Evolutionary conservation across 2,329 filamentous ascomycete species (phyloP).

Genomic region (Chaetomium olivaceum): DNA sequence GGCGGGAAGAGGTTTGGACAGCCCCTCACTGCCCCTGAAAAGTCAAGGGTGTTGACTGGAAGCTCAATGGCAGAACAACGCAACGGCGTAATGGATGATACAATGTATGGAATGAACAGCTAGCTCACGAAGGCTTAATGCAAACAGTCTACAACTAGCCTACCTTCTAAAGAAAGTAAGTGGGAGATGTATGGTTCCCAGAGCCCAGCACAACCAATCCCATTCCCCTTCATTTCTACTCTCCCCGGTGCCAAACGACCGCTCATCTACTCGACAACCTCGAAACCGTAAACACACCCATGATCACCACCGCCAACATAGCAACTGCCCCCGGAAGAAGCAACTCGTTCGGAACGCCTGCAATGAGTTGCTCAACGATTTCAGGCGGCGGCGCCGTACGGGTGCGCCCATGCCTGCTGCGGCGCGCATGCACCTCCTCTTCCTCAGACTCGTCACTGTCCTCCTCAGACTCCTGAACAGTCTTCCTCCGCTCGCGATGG

Average conservation of each 20-base stretch:
- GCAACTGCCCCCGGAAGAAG: constrained; percentile 92
- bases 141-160: constrained; percentile 26
- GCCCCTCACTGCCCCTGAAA: no score
- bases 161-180: not conserved
- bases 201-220: not conserved
- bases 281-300: constrained; percentile 87
- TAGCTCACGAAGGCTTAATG: constrained; percentile 26
- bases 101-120: constrained; percentile 25
- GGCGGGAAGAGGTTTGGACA: not conserved
- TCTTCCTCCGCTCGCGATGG: constrained; percentile 54
- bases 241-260: no score
- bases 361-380: constrained; percentile 69
- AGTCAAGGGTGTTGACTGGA: no score
- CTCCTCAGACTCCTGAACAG: constrained; percentile 25
- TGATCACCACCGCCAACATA: constrained; percentile 89
- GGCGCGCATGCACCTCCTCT: constrained; percentile 48
- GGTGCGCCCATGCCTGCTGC: constrained; percentile 43
- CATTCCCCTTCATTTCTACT: not conserved
- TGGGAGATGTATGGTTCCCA: not conserved
- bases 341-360: constrained; percentile 90
- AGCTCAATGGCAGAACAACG: not conserved
- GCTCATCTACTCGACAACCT: constrained; percentile 59
- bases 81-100: constrained; percentile 22
- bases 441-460: constrained; percentile 55
- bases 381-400: constrained; percentile 32